Base-by-base conservation (phyloP, 208 protist genomes). In the Wallacemonas sp. region DNA sequence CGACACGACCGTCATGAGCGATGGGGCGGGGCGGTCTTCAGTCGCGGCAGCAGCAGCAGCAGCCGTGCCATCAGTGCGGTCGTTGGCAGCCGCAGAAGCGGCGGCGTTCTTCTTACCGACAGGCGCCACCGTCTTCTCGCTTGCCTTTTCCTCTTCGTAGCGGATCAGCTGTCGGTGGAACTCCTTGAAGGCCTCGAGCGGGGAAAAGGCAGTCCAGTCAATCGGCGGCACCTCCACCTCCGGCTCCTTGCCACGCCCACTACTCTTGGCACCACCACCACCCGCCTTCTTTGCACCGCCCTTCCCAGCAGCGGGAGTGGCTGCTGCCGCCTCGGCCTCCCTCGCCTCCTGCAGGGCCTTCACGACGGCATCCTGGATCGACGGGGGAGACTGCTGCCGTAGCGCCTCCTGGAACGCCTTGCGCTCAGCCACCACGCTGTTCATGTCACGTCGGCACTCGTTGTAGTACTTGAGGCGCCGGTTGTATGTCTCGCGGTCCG, bases 401-500 rank as follows among this genome's bases (percentile, higher is more conserved):
- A 67, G 52, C 24, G 75, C 65, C 19, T 23, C 60, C 62, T 67
- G 29, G 46, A 70, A 87, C 23, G 44, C 52, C n/a, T 70, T 55
- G 38, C 33, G n/a, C 79, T 71, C 48, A 47, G 44, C 24, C 64
- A 76, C 41, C 56, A 69, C 39, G 72, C 78, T 12, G 11, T 75
- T 65, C 44, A 94, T 57, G 26, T 83, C 80, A 33, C 77, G 72
- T 33, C 85, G 83, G 65, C 87, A 93, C 63, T 93, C 83, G 52
- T 92, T 95, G 62, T 81, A 88, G 52, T 90, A 76, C 70, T 93
- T 81, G 16, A 96, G 77, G 9, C 76, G 78, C 6, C 48, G 43
- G 65, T 95, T 94, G 78, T 95, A 94, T 9, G 68, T 65, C 14
- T 88, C 78, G 0, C 83, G 87, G 17, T 82, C 81, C 27, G 61